Conservation (phyloP, 306 rosid species). For the Trifolium repens region DNA sequence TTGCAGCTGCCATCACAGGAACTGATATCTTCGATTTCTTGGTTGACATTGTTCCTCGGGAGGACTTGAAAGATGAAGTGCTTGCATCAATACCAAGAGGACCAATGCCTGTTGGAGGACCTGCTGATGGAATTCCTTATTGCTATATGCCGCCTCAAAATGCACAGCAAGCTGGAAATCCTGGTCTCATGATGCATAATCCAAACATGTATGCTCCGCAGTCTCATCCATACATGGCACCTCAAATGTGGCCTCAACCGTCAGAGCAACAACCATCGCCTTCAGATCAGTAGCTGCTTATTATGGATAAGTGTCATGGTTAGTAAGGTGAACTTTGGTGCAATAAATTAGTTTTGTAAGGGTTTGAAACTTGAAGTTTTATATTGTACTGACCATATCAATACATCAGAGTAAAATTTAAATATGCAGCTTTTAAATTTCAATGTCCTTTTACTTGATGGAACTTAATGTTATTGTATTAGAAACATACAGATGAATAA, state of each 20-base stretch:
- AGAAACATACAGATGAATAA: conserved; percentile 16
- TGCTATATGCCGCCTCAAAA: conserved; percentile 49
- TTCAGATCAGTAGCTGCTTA: conserved; percentile 38
- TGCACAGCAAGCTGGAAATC: conserved; percentile 41
- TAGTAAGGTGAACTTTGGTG: conserved; percentile 4
- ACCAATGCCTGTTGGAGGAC: conserved; percentile 45
- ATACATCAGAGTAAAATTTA: conserved; percentile 26
- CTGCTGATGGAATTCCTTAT: conserved; percentile 43
- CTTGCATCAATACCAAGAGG: conserved; percentile 73
- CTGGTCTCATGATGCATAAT: conserved; percentile 36
- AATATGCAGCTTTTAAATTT: conserved; percentile 20
- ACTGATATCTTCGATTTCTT: conserved; percentile 74
- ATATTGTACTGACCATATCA: conserved; percentile 23
- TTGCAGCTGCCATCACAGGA: conserved; percentile 77
- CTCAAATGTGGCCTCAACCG: conserved; percentile 44
- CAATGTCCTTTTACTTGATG: conserved; percentile 20
- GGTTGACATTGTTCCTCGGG: conserved; percentile 73
- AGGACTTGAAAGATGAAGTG: conserved; percentile 75
- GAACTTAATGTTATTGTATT: neutral
- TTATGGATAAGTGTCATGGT: conserved; percentile 13
- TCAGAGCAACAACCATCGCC: conserved; percentile 40
- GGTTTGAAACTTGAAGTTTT: neutral
- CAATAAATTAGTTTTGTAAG: conserved; percentile 14
- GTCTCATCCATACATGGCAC: conserved; percentile 45
- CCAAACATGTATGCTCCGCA: conserved; percentile 38